Evolutionary conservation across 192 early-diverging fungal genomes (phyloP).

Genomic region (Gonapodya sp.): DNA sequence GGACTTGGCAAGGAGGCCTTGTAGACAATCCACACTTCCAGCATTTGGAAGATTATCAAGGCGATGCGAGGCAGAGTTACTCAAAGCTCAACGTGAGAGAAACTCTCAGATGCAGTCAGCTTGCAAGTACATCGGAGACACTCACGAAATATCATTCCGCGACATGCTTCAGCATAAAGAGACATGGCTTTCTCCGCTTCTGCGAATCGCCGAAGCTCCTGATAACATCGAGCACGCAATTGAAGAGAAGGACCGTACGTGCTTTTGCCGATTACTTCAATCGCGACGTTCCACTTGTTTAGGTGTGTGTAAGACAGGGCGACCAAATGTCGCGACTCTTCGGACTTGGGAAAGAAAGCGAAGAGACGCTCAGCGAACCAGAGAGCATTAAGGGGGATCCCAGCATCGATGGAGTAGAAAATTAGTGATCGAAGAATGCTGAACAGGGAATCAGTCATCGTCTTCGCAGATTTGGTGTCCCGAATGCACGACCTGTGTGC

Average conservation of each 20-base stretch:
- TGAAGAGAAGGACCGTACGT: background rate
- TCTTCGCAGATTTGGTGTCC: no score
- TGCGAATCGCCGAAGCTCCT: constrained; percentile 24
- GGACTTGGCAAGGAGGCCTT: constrained; percentile 21
- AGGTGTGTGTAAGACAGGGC: background rate
- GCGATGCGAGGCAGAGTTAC: no score
- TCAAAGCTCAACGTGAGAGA: no score
- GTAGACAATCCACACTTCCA: constrained; percentile 16
- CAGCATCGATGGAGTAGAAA: background rate
- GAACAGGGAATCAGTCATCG: background rate
- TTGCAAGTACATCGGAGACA: no score
- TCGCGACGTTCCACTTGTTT: background rate
- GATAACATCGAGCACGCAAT: constrained; percentile 33
- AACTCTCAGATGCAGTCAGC: no score
- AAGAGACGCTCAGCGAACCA: background rate
- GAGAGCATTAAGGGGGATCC: background rate
- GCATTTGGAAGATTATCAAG: no score
- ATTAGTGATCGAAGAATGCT: background rate
- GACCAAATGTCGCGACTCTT: background rate
- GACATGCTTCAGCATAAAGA: no score
- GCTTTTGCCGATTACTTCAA: background rate
- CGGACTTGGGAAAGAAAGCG: background rate
- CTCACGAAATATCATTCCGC: no score
- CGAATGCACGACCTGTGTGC: no score
- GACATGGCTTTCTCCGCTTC: constrained; percentile 24